A percentile compares a stretch with the other conserved stretches of the same genome.
Conservation (phyloP, 2,329 filamentous ascomycete species). For the Albophoma yamanashiensis region DNA sequence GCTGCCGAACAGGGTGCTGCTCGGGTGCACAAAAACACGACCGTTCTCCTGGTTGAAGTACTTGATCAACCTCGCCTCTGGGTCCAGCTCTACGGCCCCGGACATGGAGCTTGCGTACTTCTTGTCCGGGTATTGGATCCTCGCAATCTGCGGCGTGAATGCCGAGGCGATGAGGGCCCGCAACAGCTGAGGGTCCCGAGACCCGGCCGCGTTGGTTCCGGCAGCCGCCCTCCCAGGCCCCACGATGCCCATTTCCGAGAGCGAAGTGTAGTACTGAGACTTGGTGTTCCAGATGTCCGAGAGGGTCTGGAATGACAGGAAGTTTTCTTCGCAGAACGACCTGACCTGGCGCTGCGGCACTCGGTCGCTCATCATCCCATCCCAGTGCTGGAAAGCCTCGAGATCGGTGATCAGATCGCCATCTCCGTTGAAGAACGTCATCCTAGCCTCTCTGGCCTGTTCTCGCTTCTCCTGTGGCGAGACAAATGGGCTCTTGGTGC, state of each 20-base stretch:
- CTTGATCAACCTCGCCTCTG: conserved; percentile 83
- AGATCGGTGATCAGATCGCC: conserved; percentile 87
- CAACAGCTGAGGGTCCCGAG: conserved; percentile 38
- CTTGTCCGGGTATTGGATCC: conserved; percentile 90
- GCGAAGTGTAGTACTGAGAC: conserved; percentile 72
- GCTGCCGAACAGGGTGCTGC: conserved; percentile 73
- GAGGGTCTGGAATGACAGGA: conserved; percentile 72
- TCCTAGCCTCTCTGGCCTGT: conserved; percentile 65
- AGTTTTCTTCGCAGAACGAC: conserved; percentile 75
- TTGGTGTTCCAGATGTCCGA: conserved; percentile 82
- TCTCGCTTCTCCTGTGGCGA: conserved; percentile 76
- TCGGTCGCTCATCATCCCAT: conserved; percentile 49
- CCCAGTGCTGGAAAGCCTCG: conserved; percentile 74
- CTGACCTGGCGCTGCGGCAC: conserved; percentile 53
- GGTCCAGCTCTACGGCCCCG: conserved; percentile 85
- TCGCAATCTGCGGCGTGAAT: conserved; percentile 76
- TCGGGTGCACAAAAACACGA: conserved; percentile 86
- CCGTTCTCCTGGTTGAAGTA: conserved; percentile 83
- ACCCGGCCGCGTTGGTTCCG: conserved; percentile 16
- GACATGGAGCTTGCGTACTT: conserved; percentile 84
- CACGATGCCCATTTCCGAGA: conserved; percentile 78
- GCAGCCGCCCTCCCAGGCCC: conserved; percentile 24
- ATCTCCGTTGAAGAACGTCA: conserved; percentile 63
- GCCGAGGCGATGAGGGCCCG: conserved; percentile 63
- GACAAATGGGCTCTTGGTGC: conserved; percentile 76